Base-by-base conservation (phyloP, 2,329 filamentous ascomycete genomes). In the Capronia americana region DNA sequence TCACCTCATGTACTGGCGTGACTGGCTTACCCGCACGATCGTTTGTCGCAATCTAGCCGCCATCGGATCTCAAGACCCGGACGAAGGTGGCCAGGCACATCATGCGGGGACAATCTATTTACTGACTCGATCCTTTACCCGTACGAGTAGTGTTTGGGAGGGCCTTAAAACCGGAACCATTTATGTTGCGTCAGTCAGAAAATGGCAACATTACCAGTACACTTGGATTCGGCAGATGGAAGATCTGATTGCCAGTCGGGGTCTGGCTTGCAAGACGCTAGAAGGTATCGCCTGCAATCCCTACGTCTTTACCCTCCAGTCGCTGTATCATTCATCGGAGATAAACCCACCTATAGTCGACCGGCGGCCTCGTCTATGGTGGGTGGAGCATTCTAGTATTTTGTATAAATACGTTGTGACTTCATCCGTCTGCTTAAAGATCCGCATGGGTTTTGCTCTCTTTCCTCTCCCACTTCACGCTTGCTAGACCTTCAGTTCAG, bases 161-260 rank as follows among this genome's bases (percentile, higher is more conserved):
- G 26, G 5, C 30, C 46, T 20, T n/a, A 59, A 48, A 30, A n/a
- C 38, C 14, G 38, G 38, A 6, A 6, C 38, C 4, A n/a, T 17
- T 17, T 50, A 46, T 30, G 41, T 50, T 59, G 41, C 57, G 57
- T 50, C 28, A 34, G 57, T n/a, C 57, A 20, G 24, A 41, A 34
- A 50, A 50, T 24, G 56, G 34, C 57, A 59, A 59, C 12, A 58
- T 58, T 44, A 48, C 56, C 24, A 12, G 12, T 44, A 23, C 26
- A 4, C 23, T 14, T 12, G 7, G 26, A 59, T 32, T 50, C 57
- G 26, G 17, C 41, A 48, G n/a, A 50, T 46, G 12, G 41, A 4
- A 50, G 23, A 20, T 46, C 24, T 14, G 23, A 50, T 12, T 6
- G 26, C 30, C 48, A 23, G 20, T 23, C 11, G 6, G 14, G 48